Conservation (phyloP, 345 rosid species). For the Eucalyptus polyanthemos region DNA sequence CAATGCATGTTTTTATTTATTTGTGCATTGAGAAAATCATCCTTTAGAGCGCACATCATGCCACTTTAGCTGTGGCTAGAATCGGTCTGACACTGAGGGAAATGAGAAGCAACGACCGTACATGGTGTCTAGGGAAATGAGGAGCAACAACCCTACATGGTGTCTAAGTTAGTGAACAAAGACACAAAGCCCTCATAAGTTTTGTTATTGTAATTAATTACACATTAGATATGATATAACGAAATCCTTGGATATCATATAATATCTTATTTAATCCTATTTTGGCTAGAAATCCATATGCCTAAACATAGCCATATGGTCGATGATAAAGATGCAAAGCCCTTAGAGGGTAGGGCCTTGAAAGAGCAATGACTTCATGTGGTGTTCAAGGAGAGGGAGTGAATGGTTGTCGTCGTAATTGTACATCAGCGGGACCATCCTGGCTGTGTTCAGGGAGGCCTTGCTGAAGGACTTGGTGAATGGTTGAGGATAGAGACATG, state of each 20-base stretch:
- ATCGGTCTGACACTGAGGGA: background rate
- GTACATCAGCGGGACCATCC: constrained; percentile 55
- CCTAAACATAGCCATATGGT: background rate
- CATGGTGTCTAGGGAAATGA: background rate
- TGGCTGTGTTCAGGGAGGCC: constrained; percentile 33
- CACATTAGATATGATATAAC: no score
- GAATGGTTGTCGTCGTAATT: constrained; percentile 17
- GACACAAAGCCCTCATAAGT: background rate
- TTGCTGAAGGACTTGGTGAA: constrained; percentile 16
- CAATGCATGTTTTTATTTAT: constrained; percentile 15
- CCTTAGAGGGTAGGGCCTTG: background rate
- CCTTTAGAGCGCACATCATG: background rate
- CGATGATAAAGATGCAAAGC: background rate
- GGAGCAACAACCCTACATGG: background rate
- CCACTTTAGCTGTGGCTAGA: background rate
- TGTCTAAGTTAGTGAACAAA: no score
- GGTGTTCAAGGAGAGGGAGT: constrained; percentile 28
- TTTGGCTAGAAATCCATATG: background rate
- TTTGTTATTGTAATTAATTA: no score
- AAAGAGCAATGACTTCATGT: constrained; percentile 7
- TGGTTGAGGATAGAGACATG: constrained; percentile 15
- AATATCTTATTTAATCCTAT: background rate
- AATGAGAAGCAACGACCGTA: no score
- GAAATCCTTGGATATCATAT: background rate
- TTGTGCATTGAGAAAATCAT: background rate